Evolutionary conservation across 805 yeast genomes (phyloP).

Genomic region (Metschnikowia arizonensis): DNA sequence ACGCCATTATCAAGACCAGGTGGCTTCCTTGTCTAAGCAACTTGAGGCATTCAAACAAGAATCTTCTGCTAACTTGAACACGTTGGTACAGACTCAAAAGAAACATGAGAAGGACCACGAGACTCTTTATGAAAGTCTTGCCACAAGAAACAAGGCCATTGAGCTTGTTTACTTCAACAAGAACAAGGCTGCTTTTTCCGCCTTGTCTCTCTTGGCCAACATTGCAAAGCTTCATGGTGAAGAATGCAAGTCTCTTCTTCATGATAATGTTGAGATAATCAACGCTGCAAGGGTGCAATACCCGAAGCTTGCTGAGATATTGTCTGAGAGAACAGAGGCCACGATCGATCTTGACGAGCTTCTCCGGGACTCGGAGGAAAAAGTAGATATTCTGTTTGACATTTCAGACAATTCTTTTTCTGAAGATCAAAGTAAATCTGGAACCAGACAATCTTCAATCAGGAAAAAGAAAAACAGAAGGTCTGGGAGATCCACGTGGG

Average conservation of each 20-base stretch:
- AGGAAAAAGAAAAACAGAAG: slow-evolving; percentile 5
- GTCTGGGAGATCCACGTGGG: neutral
- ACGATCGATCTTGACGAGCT: slow-evolving; percentile 34
- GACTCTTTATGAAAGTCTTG: slow-evolving; percentile 46
- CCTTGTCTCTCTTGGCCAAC: slow-evolving; percentile 41
- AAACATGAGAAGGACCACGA: slow-evolving; percentile 48
- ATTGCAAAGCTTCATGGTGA: slow-evolving; percentile 47
- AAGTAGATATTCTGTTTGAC: slow-evolving; percentile 19
- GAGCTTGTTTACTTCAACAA: slow-evolving; percentile 47
- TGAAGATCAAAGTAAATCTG: slow-evolving; percentile 6
- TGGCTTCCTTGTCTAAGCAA: slow-evolving; percentile 33
- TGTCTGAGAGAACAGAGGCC: slow-evolving; percentile 25
- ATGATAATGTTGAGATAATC: slow-evolving; percentile 46
- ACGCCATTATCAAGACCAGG: slow-evolving; percentile 42
- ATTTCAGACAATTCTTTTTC: slow-evolving; percentile 4
- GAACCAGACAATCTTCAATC: slow-evolving; percentile 7
- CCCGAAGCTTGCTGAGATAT: slow-evolving; percentile 32
- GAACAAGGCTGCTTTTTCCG: slow-evolving; percentile 41
- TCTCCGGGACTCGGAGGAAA: slow-evolving; percentile 30
- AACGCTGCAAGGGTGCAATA: slow-evolving; percentile 33
- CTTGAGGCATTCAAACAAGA: slow-evolving; percentile 37
- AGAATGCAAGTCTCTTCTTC: slow-evolving; percentile 42
- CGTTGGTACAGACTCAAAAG: slow-evolving; percentile 35
- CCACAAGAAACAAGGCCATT: slow-evolving; percentile 44
- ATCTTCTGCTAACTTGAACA: slow-evolving; percentile 30